phyloP scores from a whole-genome alignment of 768 basidiomycete species.

The Boletus pseudopeckii region DNA sequence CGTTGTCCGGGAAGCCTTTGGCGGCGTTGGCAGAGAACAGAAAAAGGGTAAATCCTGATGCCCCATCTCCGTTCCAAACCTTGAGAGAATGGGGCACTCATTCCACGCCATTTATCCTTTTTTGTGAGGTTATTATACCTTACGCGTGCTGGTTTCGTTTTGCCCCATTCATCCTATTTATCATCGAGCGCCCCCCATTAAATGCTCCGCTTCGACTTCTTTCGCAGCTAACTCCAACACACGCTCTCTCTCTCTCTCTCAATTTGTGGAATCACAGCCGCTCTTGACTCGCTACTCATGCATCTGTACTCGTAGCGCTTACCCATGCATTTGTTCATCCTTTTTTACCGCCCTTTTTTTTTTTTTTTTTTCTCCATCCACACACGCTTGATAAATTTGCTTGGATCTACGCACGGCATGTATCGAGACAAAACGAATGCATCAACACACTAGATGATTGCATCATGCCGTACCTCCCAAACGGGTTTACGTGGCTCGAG shows the following conservation, averaged over 20 bases:
- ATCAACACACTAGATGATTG: conserved; percentile 3
- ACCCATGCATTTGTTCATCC: conserved; percentile 6
- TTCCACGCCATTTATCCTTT: conserved; percentile 16
- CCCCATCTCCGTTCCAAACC: background rate
- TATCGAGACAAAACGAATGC: conserved; percentile 9
- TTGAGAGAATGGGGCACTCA: background rate
- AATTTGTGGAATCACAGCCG: conserved; percentile 2
- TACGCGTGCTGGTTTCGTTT: conserved; percentile 6
- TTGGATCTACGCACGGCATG: conserved; percentile 20
- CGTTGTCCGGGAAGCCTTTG: conserved; percentile 89
- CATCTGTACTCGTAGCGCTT: conserved; percentile 23
- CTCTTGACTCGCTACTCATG: conserved; percentile 11
- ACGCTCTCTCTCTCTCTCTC: background rate
- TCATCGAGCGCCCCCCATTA: conserved; percentile 12
- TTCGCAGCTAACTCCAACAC: background rate
- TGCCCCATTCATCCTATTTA: conserved; percentile 12
- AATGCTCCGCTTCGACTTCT: conserved; percentile 6
- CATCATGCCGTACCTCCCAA: background rate
- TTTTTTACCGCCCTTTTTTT: background rate
- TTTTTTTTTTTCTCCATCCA: background rate
- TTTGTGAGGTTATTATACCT: conserved; percentile 10
- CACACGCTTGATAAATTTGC: conserved; percentile 11
- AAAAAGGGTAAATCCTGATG: conserved; percentile 69
- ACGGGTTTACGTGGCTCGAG: background rate
- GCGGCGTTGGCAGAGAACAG: conserved; percentile 77